Percentiles rank a stretch among this genome's conserved stretches.
These are phyloP conservation scores for Tephrocybe sp. DNA, from an alignment of 768 basidiomycete species.

Conservation along the genomic window DNA sequence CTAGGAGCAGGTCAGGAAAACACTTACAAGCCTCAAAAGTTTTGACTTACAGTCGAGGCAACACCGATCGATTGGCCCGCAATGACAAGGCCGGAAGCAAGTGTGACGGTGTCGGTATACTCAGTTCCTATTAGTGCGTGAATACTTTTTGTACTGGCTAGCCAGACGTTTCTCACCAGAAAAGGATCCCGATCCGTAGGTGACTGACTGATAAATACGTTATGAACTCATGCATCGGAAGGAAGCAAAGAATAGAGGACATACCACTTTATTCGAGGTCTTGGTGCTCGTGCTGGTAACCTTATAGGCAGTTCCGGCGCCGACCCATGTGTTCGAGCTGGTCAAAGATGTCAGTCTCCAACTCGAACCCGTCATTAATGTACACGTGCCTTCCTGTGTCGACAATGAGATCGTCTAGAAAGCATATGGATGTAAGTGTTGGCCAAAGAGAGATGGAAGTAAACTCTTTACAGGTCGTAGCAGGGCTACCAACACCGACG, in stretches of 20 bases:
- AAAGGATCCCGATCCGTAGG: slow-evolving; percentile 63
- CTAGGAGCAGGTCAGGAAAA: slow-evolving; percentile 14
- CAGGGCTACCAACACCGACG: slow-evolving; percentile 54
- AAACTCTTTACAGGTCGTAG: slow-evolving; percentile 44
- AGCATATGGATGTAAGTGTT: neutral
- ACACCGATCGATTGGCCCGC: too few relatives aligned
- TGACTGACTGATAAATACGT: slow-evolving; percentile 40
- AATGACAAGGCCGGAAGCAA: slow-evolving; percentile 51
- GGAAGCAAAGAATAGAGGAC: slow-evolving; percentile 18
- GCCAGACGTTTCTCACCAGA: slow-evolving; percentile 50
- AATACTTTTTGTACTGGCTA: neutral
- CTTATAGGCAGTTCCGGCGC: too few relatives aligned
- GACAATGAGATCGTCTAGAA: slow-evolving; percentile 51
- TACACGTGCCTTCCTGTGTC: slow-evolving; percentile 69
- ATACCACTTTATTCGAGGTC: slow-evolving; percentile 49
- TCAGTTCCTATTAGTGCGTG: slow-evolving; percentile 35
- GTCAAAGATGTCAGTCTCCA: too few relatives aligned
- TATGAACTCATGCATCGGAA: too few relatives aligned
- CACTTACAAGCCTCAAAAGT: too few relatives aligned
- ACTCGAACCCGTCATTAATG: too few relatives aligned
- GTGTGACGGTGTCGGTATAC: slow-evolving; percentile 53
- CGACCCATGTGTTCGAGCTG: too few relatives aligned
- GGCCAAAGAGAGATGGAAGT: too few relatives aligned
- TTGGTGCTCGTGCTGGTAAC: slow-evolving; percentile 53
- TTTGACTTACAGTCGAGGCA: slow-evolving; percentile 35